These are phyloP conservation scores for Dryas integrifolia DNA, from an alignment of 331 rosid species.

Conservation along the genomic window DNA sequence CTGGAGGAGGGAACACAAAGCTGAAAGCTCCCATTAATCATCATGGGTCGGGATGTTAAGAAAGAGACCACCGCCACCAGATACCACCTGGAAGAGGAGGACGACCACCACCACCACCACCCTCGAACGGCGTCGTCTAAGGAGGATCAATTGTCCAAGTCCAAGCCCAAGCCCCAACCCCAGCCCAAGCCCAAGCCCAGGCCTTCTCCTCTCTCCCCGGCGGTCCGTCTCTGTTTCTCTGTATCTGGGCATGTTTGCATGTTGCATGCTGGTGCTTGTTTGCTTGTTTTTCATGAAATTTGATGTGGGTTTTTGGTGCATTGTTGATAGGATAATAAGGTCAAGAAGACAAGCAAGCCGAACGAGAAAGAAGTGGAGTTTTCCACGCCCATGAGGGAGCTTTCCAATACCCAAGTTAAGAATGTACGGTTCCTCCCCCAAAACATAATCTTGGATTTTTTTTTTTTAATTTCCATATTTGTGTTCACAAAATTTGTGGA, in stretches of 20 bases:
- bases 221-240: not conserved
- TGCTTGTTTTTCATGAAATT: not conserved
- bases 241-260: not conserved
- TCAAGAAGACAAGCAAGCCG: constrained; percentile 19
- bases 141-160: constrained; percentile 25
- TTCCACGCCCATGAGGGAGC: constrained; percentile 24
- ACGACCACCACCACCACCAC: not conserved
- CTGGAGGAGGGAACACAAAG: not conserved
- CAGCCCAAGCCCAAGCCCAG: not conserved
- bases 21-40: not conserved
- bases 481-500: not conserved
- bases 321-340: not conserved
- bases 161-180: constrained; percentile 3
- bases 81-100: too few species aligned
- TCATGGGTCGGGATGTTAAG: not conserved
- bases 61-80: not conserved
- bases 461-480: not conserved
- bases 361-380: constrained; percentile 22
- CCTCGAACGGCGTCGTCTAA: constrained; percentile 25
- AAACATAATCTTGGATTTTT: too few species aligned
- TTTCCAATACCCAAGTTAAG: constrained; percentile 23
- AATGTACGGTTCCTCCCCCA: constrained; percentile 13
- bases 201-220: constrained; percentile 21
- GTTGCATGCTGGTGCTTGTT: not conserved
- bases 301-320: not conserved